Evolutionary conservation across 345 rosid genomes (phyloP).

Genomic region (Boechera retrofracta): DNA sequence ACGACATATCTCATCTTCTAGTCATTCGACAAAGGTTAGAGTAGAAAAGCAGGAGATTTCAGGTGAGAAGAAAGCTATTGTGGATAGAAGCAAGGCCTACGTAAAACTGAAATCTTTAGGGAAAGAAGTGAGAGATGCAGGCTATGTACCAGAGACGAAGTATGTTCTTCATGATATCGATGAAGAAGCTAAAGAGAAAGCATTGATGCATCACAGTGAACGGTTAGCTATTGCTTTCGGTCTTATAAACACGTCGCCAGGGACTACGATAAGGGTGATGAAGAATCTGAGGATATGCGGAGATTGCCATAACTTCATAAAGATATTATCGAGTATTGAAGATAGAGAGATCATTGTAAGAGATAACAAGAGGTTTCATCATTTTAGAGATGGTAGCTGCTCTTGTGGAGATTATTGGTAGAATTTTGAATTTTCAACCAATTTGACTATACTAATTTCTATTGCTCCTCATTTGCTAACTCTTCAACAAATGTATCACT

Average conservation of each 20-base stretch:
- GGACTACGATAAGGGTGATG: slow-evolving; percentile 60
- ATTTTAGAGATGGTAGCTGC: slow-evolving; percentile 66
- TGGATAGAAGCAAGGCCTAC: slow-evolving; percentile 40
- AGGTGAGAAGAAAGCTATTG: slow-evolving; percentile 17
- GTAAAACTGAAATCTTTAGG: slow-evolving; percentile 39
- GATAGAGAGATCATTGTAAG: slow-evolving; percentile 59
- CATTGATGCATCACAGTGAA: slow-evolving; percentile 66
- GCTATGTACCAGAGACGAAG: slow-evolving; percentile 63
- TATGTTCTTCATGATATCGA: slow-evolving; percentile 65
- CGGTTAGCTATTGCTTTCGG: slow-evolving; percentile 71
- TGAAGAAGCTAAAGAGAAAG: slow-evolving; percentile 71
- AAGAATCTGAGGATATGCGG: slow-evolving; percentile 64
- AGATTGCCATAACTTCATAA: slow-evolving; percentile 70
- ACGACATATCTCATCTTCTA: slow-evolving; percentile 17
- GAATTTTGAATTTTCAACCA: not conserved
- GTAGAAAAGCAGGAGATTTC: not conserved
- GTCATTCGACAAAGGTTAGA: not conserved
- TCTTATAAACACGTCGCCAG: slow-evolving; percentile 52
- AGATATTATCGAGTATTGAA: slow-evolving; percentile 55
- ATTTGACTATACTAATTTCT: too few species aligned
- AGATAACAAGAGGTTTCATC: slow-evolving; percentile 68
- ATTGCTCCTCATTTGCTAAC: not conserved
- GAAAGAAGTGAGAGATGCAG: slow-evolving; percentile 48
- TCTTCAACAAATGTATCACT: not conserved
- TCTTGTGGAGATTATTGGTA: slow-evolving; percentile 71